These are phyloP conservation scores for Plectosphaerella cucumerina DNA, from an alignment of 2,329 filamentous ascomycete genomes.

Conservation along the genomic window DNA sequence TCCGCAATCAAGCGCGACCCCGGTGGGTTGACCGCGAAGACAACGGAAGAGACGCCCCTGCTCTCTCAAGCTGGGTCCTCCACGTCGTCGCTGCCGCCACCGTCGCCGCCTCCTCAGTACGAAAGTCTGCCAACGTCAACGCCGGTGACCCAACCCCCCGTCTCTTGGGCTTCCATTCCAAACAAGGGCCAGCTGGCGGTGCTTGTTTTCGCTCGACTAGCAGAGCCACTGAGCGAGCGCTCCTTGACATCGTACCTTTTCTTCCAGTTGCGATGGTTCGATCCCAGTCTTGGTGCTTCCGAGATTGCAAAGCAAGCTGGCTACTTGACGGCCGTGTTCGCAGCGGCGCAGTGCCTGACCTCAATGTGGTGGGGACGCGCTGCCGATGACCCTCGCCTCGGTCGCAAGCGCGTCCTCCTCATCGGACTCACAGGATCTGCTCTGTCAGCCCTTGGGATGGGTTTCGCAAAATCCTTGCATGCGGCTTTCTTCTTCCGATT, in stretches of 20 bases:
- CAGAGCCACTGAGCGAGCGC: constrained; percentile 20
- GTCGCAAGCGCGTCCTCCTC: constrained; percentile 14
- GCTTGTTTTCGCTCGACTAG: constrained; percentile 19
- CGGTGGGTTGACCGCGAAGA: too few species aligned
- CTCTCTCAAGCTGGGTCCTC: too few species aligned
- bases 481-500: constrained; percentile 14
- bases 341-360: constrained; percentile 15
- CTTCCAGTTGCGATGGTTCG: constrained; percentile 14
- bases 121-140: too few species aligned
- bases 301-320: constrained; percentile 14
- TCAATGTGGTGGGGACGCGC: constrained; percentile 14
- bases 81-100: too few species aligned
- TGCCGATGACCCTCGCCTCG: constrained; percentile 11
- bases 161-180: constrained; percentile 16
- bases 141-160: neutral
- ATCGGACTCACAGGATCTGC: constrained; percentile 37
- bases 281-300: constrained; percentile 4
- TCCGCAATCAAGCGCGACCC: too few species aligned
- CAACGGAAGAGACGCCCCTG: too few species aligned
- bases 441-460: constrained; percentile 65
- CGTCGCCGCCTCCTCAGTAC: too few species aligned
- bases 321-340: constrained; percentile 14
- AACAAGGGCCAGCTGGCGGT: constrained; percentile 19
- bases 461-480: constrained; percentile 61
- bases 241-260: constrained; percentile 17